A percentile compares a stretch with the other conserved stretches of the same genome.
phyloP scores from a whole-genome alignment of 2,329 filamentous ascomycete genomes.

The Acrocalymma vagum region DNA sequence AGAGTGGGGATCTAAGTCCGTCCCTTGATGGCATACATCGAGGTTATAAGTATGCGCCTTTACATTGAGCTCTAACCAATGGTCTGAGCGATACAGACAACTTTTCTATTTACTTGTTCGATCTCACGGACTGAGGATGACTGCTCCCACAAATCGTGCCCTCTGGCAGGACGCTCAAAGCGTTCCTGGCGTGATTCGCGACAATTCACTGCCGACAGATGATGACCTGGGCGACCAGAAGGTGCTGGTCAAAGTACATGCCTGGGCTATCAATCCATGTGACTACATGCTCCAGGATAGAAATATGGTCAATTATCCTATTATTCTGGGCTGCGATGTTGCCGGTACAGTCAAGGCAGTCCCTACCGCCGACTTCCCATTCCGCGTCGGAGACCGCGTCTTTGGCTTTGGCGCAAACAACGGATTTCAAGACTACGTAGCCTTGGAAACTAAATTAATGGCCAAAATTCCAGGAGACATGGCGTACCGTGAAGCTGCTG shows the following conservation, averaged over 20 bases:
- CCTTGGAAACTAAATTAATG: constrained; percentile 56
- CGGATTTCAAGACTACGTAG: constrained; percentile 60
- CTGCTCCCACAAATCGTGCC: too few species aligned
- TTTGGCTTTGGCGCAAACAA: constrained; percentile 32
- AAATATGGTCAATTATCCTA: constrained; percentile 18
- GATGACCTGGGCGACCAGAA: too few species aligned
- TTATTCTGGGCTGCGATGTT: constrained; percentile 47
- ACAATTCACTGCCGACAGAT: too few species aligned
- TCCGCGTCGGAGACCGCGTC: constrained; percentile 53
- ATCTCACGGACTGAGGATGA: too few species aligned
- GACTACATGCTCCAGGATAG: constrained; percentile 50
- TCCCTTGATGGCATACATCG: too few species aligned
- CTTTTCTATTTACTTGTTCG: too few species aligned
- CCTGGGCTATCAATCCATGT: constrained; percentile 54
- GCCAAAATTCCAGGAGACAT: constrained; percentile 58
- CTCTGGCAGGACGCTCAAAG: too few species aligned
- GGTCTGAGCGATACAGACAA: too few species aligned
- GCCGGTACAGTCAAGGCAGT: constrained; percentile 54
- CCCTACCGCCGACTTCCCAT: constrained; percentile 49
- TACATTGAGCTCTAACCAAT: too few species aligned
- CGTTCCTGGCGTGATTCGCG: too few species aligned
- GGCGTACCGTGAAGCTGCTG: constrained; percentile 56
- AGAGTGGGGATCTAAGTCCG: too few species aligned
- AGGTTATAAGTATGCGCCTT: too few species aligned
- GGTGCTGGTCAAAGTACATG: constrained; percentile 49